phyloP scores from a whole-genome alignment of 1,284 basidiomycete species.

The Amylostereum areolatum region DNA sequence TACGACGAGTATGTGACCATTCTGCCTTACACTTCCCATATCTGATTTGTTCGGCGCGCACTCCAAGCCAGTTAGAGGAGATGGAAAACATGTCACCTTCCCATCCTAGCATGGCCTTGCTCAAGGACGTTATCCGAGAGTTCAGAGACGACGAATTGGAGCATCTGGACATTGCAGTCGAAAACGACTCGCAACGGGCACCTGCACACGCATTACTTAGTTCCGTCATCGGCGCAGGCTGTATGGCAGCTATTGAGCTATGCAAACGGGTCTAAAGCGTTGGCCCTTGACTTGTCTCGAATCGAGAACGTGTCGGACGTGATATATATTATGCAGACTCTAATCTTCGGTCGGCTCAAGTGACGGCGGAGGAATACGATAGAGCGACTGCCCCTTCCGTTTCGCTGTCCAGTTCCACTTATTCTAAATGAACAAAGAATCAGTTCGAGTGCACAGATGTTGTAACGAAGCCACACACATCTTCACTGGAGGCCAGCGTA shows the following conservation, averaged over 20 bases:
- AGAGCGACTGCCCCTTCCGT: slow-evolving; percentile 30
- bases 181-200: slow-evolving; percentile 85
- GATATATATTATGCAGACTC: slow-evolving; percentile 8
- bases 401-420: slow-evolving; percentile 33
- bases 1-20: slow-evolving; percentile 82
- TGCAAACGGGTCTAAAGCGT: slow-evolving; percentile 69
- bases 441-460: background rate
- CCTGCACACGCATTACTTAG: slow-evolving; percentile 89
- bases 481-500: slow-evolving; percentile 25
- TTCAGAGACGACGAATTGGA: slow-evolving; percentile 94
- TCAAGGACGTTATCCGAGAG: slow-evolving; percentile 75
- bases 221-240: slow-evolving; percentile 81
- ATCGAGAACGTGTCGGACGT: slow-evolving; percentile 8
- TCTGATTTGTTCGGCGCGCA: background rate
- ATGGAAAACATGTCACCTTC: slow-evolving; percentile 54
- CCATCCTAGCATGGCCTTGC: slow-evolving; percentile 76
- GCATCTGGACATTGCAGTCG: slow-evolving; percentile 90
- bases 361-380: slow-evolving; percentile 7
- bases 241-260: slow-evolving; percentile 85
- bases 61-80: slow-evolving; percentile 65
- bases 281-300: background rate
- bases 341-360: slow-evolving; percentile 10
- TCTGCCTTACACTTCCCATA: slow-evolving; percentile 2
- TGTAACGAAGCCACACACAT: slow-evolving; percentile 27
- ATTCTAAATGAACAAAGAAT: slow-evolving; percentile 15